Evolutionary conservation across 805 yeast species (phyloP).

Genomic region (Lachancea sp.): DNA sequence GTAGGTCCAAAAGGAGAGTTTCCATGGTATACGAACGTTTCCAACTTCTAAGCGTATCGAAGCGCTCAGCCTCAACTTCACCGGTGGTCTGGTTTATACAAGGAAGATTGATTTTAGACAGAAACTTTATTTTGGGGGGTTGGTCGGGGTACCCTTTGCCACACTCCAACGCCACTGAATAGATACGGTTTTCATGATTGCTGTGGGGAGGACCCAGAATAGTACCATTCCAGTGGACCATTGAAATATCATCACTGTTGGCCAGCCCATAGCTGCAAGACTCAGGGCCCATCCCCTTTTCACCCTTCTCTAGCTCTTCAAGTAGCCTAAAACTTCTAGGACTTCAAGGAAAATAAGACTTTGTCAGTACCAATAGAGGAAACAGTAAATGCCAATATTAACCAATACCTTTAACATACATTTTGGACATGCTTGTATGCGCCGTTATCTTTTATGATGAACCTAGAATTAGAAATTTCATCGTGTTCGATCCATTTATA

Average conservation of each 20-base stretch:
- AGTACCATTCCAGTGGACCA: conserved; percentile 97
- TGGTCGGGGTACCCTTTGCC: conserved; percentile 79
- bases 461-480: no score
- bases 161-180: conserved; percentile 73
- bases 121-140: conserved; percentile 79
- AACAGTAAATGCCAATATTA: no score
- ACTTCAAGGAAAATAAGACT: conserved; percentile 11
- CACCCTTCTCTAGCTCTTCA: conserved; percentile 97
- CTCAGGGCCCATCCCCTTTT: conserved; percentile 94
- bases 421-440: conserved; percentile 7
- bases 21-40: conserved; percentile 89
- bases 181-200: conserved; percentile 87
- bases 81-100: conserved; percentile 72
- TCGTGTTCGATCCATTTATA: no score
- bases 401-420: no score
- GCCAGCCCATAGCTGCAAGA: conserved; percentile 92
- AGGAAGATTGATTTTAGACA: conserved; percentile 82
- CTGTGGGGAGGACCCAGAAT: conserved; percentile 95
- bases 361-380: background rate
- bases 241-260: conserved; percentile 82
- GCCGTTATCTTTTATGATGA: no score
- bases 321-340: conserved; percentile 93
- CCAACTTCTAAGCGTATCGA: conserved; percentile 77
- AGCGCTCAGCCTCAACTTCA: conserved; percentile 43
- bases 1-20: conserved; percentile 77